phyloP scores from a whole-genome alignment of 1,284 basidiomycete genomes.

The Pisolithus thermaeus region DNA sequence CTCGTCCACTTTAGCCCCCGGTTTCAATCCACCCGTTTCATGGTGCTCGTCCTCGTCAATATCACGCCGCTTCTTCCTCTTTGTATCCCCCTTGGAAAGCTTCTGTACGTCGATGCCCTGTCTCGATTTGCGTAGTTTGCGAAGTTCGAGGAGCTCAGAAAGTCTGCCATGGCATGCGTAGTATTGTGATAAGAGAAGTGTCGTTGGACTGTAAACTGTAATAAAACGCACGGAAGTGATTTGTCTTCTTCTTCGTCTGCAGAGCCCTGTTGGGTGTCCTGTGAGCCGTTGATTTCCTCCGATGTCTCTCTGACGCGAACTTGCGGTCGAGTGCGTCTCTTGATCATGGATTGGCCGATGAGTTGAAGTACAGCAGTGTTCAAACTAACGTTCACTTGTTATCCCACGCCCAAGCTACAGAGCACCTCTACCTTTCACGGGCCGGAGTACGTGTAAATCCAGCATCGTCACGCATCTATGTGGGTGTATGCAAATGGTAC shows the following conservation, averaged over 20 bases:
- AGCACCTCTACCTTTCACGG: too few relatives aligned
- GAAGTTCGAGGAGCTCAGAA: slow-evolving; percentile 80
- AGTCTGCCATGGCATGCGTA: slow-evolving; percentile 39
- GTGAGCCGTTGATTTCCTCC: slow-evolving; percentile 23
- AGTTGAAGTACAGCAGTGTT: not conserved
- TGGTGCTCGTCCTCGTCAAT: slow-evolving; percentile 42
- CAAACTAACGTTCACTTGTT: too few relatives aligned
- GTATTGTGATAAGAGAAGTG: not conserved
- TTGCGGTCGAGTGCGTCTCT: slow-evolving; percentile 42
- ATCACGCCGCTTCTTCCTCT: slow-evolving; percentile 60
- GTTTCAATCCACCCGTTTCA: slow-evolving; percentile 50
- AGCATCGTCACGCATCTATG: too few relatives aligned
- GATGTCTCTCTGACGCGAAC: slow-evolving; percentile 31
- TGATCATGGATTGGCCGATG: slow-evolving; percentile 34
- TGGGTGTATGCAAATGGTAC: too few relatives aligned
- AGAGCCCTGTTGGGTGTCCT: slow-evolving; percentile 11
- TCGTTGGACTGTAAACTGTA: not conserved
- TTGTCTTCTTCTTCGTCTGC: slow-evolving; percentile 21
- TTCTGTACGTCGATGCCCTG: slow-evolving; percentile 85
- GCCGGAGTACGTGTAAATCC: too few relatives aligned
- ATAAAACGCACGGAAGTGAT: slow-evolving; percentile 21
- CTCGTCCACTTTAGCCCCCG: slow-evolving; percentile 37
- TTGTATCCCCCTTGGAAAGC: slow-evolving; percentile 78
- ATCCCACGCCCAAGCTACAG: too few relatives aligned
- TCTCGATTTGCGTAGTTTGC: slow-evolving; percentile 69